Conservation (phyloP, 2,329 filamentous ascomycete species). For the Cladorrhinum sp. region DNA sequence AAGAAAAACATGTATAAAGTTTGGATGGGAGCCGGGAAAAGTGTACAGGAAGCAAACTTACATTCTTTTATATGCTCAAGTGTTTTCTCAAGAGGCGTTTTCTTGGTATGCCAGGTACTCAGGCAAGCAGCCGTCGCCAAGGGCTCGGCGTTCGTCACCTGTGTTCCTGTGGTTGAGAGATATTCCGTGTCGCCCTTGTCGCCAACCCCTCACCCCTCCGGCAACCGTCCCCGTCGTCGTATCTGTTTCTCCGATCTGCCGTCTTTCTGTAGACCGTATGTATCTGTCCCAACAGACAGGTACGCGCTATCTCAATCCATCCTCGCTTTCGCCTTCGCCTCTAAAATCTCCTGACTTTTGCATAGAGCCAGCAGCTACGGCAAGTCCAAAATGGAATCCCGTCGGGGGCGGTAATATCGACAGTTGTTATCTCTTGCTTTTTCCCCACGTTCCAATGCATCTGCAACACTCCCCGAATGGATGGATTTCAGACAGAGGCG, state of each 20-base stretch:
- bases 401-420: not conserved
- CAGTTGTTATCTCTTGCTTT: not conserved
- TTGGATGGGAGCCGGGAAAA: not conserved
- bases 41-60: not conserved
- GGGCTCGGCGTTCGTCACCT: constrained; percentile 24
- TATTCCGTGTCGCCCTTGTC: too few species aligned
- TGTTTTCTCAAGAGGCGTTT: constrained; percentile 10
- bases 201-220: not conserved
- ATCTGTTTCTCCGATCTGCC: not conserved
- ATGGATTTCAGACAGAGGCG: too few species aligned
- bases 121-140: constrained; percentile 25
- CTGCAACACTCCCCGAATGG: constrained; percentile 18
- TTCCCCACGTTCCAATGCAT: constrained; percentile 7
- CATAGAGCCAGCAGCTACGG: not conserved
- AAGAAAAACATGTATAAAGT: not conserved
- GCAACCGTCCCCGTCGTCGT: not conserved
- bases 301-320: not conserved
- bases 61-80: not conserved
- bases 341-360: not conserved
- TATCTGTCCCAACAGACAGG: too few species aligned
- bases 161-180: not conserved
- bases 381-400: constrained; percentile 4
- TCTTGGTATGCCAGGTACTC: constrained; percentile 25
- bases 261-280: too few species aligned
- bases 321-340: not conserved